phyloP scores from a whole-genome alignment of 441 rosid species.

The Kokia cookei region DNA sequence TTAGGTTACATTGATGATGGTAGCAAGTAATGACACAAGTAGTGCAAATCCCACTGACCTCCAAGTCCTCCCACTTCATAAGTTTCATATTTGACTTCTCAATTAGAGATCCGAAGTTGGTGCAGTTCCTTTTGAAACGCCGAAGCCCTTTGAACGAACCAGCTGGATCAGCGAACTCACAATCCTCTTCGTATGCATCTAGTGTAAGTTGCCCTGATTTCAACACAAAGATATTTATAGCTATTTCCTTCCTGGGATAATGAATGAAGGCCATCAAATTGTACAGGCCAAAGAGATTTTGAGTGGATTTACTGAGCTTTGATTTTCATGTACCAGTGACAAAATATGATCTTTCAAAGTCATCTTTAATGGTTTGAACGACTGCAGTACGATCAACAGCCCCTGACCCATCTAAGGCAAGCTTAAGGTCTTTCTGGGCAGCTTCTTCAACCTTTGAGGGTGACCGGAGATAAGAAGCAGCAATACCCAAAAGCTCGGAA shows the following conservation, averaged over 20 bases:
- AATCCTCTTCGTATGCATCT: conserved; percentile 73
- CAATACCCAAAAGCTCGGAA: conserved; percentile 88
- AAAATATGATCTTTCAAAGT: conserved; percentile 76
- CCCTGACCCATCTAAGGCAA: conserved; percentile 42
- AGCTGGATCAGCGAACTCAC: conserved; percentile 96
- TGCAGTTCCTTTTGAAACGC: conserved; percentile 88
- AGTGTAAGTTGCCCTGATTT: conserved; percentile 60
- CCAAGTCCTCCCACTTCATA: conserved; percentile 79
- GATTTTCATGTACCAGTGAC: conserved; percentile 55
- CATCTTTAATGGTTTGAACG: conserved; percentile 61
- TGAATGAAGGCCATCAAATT: neutral
- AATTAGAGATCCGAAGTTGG: conserved; percentile 76
- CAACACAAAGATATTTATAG: neutral
- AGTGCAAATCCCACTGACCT: conserved; percentile 31
- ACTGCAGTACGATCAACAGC: conserved; percentile 48
- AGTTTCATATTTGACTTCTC: conserved; percentile 87
- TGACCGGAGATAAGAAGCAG: conserved; percentile 65
- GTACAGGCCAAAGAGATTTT: neutral
- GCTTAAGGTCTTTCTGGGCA: conserved; percentile 23
- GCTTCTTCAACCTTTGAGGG: conserved; percentile 24
- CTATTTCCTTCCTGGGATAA: neutral
- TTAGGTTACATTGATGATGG: neutral
- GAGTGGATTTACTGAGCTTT: neutral
- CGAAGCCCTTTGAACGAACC: conserved; percentile 83
- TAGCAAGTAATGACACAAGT: neutral